phyloP scores from a whole-genome alignment of 306 rosid species.

The Cicer judaicum region DNA sequence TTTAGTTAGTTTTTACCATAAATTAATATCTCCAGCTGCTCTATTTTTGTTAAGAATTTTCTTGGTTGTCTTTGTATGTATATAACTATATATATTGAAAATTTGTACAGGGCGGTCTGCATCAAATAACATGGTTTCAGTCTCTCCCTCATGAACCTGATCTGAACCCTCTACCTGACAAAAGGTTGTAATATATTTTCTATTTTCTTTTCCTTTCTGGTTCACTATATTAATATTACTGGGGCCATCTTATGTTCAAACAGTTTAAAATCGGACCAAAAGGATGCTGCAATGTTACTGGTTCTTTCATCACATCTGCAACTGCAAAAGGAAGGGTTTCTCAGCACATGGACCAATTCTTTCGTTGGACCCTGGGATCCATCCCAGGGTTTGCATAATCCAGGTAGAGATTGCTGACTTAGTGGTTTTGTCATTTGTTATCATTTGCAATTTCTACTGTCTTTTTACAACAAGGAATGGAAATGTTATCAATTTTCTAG shows the following conservation, averaged over 20 bases:
- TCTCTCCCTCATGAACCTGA: slow-evolving; percentile 90
- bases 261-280: slow-evolving; percentile 77
- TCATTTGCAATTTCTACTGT: slow-evolving; percentile 12
- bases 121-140: slow-evolving; percentile 95
- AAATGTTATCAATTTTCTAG: slow-evolving; percentile 19
- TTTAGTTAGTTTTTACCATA: slow-evolving; percentile 39
- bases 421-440: slow-evolving; percentile 43
- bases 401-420: slow-evolving; percentile 64
- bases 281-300: slow-evolving; percentile 81
- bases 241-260: slow-evolving; percentile 37
- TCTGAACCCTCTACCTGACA: slow-evolving; percentile 72
- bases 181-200: slow-evolving; percentile 58
- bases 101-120: slow-evolving; percentile 77
- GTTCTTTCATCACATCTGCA: slow-evolving; percentile 90
- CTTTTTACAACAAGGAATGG: slow-evolving; percentile 24
- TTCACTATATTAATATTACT: slow-evolving; percentile 26
- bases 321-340: slow-evolving; percentile 89
- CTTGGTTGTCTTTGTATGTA: slow-evolving; percentile 23
- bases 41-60: slow-evolving; percentile 20
- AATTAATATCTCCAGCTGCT: slow-evolving; percentile 12
- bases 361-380: slow-evolving; percentile 99
- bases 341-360: slow-evolving; percentile 94
- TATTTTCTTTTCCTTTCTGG: slow-evolving; percentile 21
- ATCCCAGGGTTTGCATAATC: slow-evolving; percentile 98
- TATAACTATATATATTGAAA: slow-evolving; percentile 27